These are phyloP conservation scores for Periconia sp. DNA, from an alignment of 2,329 filamentous ascomycete species.

Conservation along the genomic window DNA sequence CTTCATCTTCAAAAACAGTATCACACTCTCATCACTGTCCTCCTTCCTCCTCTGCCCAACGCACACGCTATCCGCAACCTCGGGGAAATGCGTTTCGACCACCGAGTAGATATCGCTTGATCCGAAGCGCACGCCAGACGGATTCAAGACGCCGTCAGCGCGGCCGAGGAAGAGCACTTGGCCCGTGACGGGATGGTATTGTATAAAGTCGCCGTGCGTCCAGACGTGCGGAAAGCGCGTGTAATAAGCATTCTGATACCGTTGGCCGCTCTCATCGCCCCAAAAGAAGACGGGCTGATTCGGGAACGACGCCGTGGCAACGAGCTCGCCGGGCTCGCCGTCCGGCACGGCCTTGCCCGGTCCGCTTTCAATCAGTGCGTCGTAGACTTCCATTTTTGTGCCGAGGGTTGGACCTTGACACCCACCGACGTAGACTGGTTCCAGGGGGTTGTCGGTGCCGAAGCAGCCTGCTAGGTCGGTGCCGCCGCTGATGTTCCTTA, in stretches of 20 bases:
- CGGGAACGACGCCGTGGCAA: slow-evolving; percentile 73
- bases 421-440: slow-evolving; percentile 67
- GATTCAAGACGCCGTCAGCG: slow-evolving; percentile 80
- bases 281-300: slow-evolving; percentile 69
- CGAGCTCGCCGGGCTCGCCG: slow-evolving; percentile 76
- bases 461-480: slow-evolving; percentile 76
- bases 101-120: slow-evolving; percentile 81
- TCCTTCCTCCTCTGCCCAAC: slow-evolving; percentile 74
- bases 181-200: slow-evolving; percentile 70
- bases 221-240: slow-evolving; percentile 65
- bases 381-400: slow-evolving; percentile 65
- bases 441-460: slow-evolving; percentile 69
- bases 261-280: slow-evolving; percentile 49
- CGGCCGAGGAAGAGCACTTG: slow-evolving; percentile 71
- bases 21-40: slow-evolving; percentile 64
- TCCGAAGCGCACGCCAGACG: slow-evolving; percentile 78
- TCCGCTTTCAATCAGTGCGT: slow-evolving; percentile 55
- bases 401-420: slow-evolving; percentile 62
- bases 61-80: slow-evolving; percentile 75
- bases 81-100: slow-evolving; percentile 69
- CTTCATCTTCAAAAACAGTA: slow-evolving; percentile 66
- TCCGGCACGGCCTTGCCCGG: slow-evolving; percentile 60
- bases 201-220: slow-evolving; percentile 84
- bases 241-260: slow-evolving; percentile 56
- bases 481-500: slow-evolving; percentile 77